phyloP scores from a whole-genome alignment of 2,329 filamentous ascomycete species.

The Trichoderma afroharzianum region DNA sequence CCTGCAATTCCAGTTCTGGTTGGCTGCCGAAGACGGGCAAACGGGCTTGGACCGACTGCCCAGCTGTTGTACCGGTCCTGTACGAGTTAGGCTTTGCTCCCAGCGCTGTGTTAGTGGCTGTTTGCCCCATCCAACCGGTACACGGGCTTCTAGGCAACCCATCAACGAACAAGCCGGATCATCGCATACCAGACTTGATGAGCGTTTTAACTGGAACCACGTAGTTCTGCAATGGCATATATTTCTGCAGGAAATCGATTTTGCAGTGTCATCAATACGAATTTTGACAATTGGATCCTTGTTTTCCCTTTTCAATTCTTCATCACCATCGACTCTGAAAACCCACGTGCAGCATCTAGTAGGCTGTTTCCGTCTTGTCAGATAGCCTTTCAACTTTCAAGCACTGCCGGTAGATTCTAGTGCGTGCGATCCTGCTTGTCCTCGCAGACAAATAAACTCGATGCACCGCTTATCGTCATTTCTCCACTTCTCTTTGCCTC shows the following conservation, averaged over 20 bases:
- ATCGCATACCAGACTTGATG: neutral
- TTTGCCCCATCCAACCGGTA: neutral
- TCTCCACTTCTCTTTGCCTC: neutral
- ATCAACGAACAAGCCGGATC: neutral
- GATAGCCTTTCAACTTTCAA: neutral
- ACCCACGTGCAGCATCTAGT: neutral
- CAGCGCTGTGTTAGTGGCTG: neutral
- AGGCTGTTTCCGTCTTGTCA: neutral
- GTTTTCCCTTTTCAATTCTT: neutral
- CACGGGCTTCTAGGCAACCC: neutral
- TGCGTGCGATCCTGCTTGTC: neutral
- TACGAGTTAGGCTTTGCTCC: neutral
- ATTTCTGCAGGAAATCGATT: neutral
- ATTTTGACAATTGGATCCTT: neutral
- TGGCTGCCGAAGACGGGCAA: constrained; percentile 9
- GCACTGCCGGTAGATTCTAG: neutral
- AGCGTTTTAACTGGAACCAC: neutral
- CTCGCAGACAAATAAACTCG: neutral
- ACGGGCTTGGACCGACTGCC: neutral
- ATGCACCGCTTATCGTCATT: constrained; percentile 1
- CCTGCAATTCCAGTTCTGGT: neutral
- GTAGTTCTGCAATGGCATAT: neutral
- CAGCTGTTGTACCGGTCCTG: too few species aligned
- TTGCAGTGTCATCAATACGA: neutral
- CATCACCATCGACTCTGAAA: neutral